phyloP scores from a whole-genome alignment of 108 stramenopile species.

The Asterionellopsis glacialis region DNA sequence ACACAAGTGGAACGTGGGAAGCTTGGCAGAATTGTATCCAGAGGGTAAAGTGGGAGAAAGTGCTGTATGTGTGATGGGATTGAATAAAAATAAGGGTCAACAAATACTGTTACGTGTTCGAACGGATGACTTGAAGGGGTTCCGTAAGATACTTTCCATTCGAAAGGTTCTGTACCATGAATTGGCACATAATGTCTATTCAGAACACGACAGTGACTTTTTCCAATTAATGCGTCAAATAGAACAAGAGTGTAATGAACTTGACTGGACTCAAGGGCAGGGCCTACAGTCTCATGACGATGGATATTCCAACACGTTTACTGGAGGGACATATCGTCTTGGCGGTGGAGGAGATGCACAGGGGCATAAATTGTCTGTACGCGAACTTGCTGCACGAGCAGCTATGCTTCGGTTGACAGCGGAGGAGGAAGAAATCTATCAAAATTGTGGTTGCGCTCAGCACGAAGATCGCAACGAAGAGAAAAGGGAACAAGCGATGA shows the following conservation, averaged over 20 bases:
- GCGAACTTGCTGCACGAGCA: conserved; percentile 30
- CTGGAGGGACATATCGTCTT: conserved; percentile 21
- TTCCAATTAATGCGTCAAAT: conserved; percentile 75
- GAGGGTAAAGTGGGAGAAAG: conserved; percentile 72
- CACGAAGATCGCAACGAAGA: not conserved
- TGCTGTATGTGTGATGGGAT: conserved; percentile 66
- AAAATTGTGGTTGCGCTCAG: conserved; percentile 23
- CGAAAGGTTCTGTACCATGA: conserved; percentile 72
- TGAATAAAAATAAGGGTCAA: conserved; percentile 76
- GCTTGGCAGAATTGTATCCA: conserved; percentile 74
- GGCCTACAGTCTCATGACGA: conserved; percentile 2
- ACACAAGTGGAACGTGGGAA: conserved; percentile 72
- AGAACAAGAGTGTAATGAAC: conserved; percentile 54
- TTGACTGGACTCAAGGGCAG: conserved; percentile 51
- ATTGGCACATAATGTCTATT: conserved; percentile 69
- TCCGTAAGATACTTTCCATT: conserved; percentile 47
- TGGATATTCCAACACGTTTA: not conserved
- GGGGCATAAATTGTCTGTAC: not conserved
- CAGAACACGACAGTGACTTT: conserved; percentile 60
- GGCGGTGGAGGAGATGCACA: conserved; percentile 4
- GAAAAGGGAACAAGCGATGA: not conserved
- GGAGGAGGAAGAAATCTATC: conserved; percentile 24
- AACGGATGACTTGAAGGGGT: conserved; percentile 73
- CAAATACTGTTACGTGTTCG: conserved; percentile 65
- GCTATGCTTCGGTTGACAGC: conserved; percentile 21